A percentile compares a stretch with the other conserved stretches of the same genome.
phyloP scores from a whole-genome alignment of 1,139 yeast species.

The Hemisphaericaspora subhashii region DNA sequence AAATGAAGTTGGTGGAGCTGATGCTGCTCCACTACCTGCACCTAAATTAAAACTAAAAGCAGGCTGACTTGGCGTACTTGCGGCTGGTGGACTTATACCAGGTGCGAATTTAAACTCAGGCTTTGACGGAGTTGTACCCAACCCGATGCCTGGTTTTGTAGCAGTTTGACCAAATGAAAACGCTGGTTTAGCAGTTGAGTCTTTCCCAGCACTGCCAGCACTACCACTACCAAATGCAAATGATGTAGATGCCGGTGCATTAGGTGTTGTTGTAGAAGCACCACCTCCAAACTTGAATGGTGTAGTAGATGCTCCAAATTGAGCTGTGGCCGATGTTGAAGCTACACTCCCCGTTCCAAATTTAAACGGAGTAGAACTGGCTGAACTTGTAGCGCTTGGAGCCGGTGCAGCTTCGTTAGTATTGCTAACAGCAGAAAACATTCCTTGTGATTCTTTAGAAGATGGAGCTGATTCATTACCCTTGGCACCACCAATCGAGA shows the following conservation, averaged over 20 bases:
- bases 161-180: slow-evolving; percentile 15
- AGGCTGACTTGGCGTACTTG: slow-evolving; percentile 6
- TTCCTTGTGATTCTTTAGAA: slow-evolving; percentile 1
- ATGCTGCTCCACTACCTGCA: background rate
- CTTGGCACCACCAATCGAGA: background rate
- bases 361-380: slow-evolving; percentile 6
- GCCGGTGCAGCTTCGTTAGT: slow-evolving; percentile 4
- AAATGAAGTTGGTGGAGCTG: slow-evolving; percentile 2
- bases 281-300: slow-evolving; percentile 10
- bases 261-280: slow-evolving; percentile 2
- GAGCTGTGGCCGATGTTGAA: background rate
- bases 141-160: background rate
- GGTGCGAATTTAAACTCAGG: slow-evolving; percentile 15
- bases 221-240: slow-evolving; percentile 4
- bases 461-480: slow-evolving; percentile 5
- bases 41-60: slow-evolving; percentile 12
- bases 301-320: slow-evolving; percentile 2
- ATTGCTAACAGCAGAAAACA: background rate
- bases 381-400: slow-evolving; percentile 2
- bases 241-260: slow-evolving; percentile 2
- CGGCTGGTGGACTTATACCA: slow-evolving; percentile 12
- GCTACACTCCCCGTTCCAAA: slow-evolving; percentile 4
- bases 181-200: slow-evolving; percentile 12
- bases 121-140: slow-evolving; percentile 7
- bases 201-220: background rate